Conservation (phyloP, 2,329 filamentous ascomycete genomes). For the Grosmannia clavigera region DNA sequence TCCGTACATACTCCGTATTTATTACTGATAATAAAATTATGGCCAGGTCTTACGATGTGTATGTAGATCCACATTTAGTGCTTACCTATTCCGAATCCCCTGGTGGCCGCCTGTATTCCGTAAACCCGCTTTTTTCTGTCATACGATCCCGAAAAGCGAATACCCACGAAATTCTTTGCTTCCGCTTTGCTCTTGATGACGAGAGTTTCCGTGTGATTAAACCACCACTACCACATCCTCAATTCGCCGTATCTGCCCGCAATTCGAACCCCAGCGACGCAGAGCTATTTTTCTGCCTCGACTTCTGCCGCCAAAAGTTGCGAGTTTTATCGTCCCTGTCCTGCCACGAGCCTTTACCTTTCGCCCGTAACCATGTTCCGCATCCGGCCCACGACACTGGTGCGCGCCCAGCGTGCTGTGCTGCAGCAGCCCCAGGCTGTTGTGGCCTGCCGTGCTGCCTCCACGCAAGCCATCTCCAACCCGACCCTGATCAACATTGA, state of each 20-base stretch:
- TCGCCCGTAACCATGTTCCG: conserved; percentile 36
- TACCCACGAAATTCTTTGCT: conserved; percentile 7
- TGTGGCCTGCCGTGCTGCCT: conserved; percentile 38
- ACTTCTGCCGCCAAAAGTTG: not conserved
- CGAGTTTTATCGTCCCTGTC: not conserved
- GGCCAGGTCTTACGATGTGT: not conserved
- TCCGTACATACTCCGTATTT: too few species aligned
- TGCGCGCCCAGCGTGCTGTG: conserved; percentile 26
- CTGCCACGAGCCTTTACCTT: not conserved
- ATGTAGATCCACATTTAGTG: not conserved
- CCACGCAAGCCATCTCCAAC: conserved; percentile 92
- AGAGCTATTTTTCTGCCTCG: not conserved
- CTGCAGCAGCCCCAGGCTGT: conserved; percentile 27
- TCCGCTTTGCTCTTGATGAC: not conserved
- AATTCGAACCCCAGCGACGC: not conserved
- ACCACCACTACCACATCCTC: not conserved
- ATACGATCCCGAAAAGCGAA: conserved; percentile 11
- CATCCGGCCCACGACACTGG: conserved; percentile 37
- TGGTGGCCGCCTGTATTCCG: not conserved
- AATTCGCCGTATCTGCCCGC: not conserved
- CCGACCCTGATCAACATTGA: conserved; percentile 96
- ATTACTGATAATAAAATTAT: too few species aligned
- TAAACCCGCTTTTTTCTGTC: conserved; percentile 7
- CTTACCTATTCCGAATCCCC: not conserved
- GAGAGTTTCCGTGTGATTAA: not conserved